Evolutionary conservation across 768 basidiomycete species (phyloP), one percentile per base, ranked within the genome.

Genomic region (Auriculariales sp.): DNA sequence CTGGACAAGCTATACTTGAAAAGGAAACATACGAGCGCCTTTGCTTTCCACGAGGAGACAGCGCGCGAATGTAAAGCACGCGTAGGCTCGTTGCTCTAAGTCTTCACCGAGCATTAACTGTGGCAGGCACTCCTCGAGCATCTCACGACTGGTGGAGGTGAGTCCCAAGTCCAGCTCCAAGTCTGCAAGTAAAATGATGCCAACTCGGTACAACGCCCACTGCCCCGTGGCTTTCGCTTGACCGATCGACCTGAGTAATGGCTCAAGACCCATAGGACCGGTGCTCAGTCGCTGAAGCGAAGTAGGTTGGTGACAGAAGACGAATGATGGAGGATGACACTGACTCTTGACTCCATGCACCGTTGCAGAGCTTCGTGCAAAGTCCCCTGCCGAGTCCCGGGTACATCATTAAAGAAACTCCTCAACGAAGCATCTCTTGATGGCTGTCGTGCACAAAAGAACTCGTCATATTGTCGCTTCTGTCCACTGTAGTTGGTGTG

Each of bases 101-200:
- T 90, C 84, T 46, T 77, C 71, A 3, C 83, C 87, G 47, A 66
- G 67, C 39, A 87, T 77, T 30, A 89, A 64, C 85, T 90, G 88
- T 19, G 88, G 88, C 70, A 90, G 74, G 42, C 89, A 77, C 52
- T 84, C 86, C 45, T 87, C 81, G 42, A 92, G 56, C 46, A 89
- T 71, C 51, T 70, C 71, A 54, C 66, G 69, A 50, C 77, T 79
- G 52, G 77, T 72, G 57, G 75, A 74, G 12, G 81, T 73, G 74
- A 89, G 77, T 14, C 79, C 81, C 58, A 84, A 82, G 56, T 89
- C 84, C 17, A 90, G 64, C 6, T 79, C 77, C 53, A 86, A 64
- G 57, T 92, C 89, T 1, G 89, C 88, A 17, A 91, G 72, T 28
- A 89, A 60, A 52, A 83, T 71, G 28, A 83, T 71, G 0, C 76